Percentiles rank a stretch among this genome's conserved stretches.
Conservation (phyloP, 2,329 filamentous ascomycete species). For the Fusarium paranaense region DNA sequence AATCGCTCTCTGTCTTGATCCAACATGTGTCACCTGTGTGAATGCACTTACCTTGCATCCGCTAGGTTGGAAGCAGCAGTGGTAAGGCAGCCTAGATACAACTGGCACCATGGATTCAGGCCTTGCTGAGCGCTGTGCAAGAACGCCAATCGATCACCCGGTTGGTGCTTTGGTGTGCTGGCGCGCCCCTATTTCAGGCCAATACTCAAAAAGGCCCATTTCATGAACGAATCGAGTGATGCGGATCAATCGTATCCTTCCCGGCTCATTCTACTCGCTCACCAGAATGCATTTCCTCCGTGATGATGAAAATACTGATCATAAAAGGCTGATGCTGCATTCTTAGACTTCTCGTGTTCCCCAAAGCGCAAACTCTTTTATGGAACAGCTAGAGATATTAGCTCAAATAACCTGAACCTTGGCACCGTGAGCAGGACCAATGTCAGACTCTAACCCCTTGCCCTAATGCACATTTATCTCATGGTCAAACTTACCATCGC, state of each 20-base stretch:
- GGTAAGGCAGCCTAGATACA: no score
- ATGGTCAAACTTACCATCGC: not conserved
- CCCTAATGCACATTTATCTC: not conserved
- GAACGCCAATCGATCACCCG: not conserved
- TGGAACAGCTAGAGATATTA: not conserved
- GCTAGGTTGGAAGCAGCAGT: not conserved
- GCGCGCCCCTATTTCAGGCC: not conserved
- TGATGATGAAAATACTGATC: not conserved
- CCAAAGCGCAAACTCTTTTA: not conserved
- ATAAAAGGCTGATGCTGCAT: not conserved
- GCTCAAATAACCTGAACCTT: not conserved
- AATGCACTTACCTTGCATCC: not conserved
- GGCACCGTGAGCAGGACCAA: not conserved
- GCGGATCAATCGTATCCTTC: not conserved
- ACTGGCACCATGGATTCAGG: not conserved
- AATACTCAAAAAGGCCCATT: not conserved
- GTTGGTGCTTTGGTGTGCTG: not conserved
- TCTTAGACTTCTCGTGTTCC: not conserved
- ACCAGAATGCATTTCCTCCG: not conserved
- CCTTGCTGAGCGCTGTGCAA: no score
- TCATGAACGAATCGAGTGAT: not conserved
- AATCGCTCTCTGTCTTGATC: not conserved
- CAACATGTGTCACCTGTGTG: not conserved
- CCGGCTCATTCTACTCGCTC: not conserved
- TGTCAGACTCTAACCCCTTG: not conserved